Evolutionary conservation across 805 yeast species (phyloP).

Genomic region (Candida morakotiae): DNA sequence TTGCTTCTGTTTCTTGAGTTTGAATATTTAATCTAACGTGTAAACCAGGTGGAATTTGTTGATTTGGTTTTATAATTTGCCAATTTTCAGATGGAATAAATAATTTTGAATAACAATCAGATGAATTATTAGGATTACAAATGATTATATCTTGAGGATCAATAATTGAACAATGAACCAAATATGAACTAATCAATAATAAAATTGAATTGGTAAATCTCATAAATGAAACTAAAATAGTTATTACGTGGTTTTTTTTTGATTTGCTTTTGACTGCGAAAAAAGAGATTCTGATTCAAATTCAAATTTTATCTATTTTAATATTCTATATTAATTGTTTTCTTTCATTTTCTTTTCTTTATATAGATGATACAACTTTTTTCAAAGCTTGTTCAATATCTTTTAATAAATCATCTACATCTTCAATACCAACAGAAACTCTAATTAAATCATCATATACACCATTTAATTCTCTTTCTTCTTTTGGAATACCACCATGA

Average conservation of each 20-base stretch:
- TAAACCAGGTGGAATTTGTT: slow-evolving; percentile 73
- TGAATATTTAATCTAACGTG: slow-evolving; percentile 73
- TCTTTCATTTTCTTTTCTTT: neutral
- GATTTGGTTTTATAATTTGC: slow-evolving; percentile 68
- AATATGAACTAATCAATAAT: neutral
- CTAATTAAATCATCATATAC: slow-evolving; percentile 80
- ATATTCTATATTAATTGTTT: neutral
- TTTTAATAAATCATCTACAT: slow-evolving; percentile 65
- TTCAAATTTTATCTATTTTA: neutral
- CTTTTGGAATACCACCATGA: slow-evolving; percentile 84
- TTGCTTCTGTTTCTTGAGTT: slow-evolving; percentile 70
- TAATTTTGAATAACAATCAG: slow-evolving; percentile 42
- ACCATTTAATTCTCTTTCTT: slow-evolving; percentile 72
- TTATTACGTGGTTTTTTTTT: neutral
- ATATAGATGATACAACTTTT: slow-evolving; percentile 3
- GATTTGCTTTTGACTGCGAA: neutral
- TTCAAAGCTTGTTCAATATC: slow-evolving; percentile 68
- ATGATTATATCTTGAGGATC: slow-evolving; percentile 1
- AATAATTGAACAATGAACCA: neutral
- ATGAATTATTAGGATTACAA: slow-evolving; percentile 21
- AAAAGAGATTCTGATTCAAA: neutral
- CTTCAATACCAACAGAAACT: slow-evolving; percentile 85
- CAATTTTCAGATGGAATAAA: slow-evolving; percentile 68
- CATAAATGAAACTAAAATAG: neutral
- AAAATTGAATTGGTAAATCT: neutral